Percentiles rank a stretch among this genome's conserved stretches.
Conservation (phyloP, 2,329 filamentous ascomycete genomes). For the Parasarocladium wereldwijsianum region DNA sequence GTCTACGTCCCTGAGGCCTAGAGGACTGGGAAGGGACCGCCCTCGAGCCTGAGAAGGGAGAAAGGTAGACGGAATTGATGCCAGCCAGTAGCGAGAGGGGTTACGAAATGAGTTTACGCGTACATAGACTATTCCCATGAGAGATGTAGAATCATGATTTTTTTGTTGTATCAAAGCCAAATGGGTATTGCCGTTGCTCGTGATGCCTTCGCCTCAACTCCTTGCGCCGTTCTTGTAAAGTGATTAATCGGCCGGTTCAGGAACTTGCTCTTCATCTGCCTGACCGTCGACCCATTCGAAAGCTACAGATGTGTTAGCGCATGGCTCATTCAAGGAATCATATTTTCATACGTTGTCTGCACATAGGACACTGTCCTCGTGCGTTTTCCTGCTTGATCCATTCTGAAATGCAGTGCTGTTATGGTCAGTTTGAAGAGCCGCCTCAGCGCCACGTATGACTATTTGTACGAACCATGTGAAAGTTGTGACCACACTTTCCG, state of each 20-base stretch:
- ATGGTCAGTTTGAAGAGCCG: neutral
- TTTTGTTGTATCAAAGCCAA: no score
- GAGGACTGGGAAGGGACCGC: constrained; percentile 10
- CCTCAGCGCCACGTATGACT: neutral
- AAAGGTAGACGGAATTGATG: no score
- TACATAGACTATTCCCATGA: no score
- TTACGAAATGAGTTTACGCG: no score
- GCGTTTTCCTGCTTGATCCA: constrained; percentile 95
- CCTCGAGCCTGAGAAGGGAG: neutral
- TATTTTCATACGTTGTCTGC: constrained; percentile 68
- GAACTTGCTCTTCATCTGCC: no score
- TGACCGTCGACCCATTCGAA: constrained; percentile 29
- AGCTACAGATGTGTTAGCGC: constrained; percentile 13
- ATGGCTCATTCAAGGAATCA: no score
- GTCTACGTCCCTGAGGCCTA: constrained; percentile 43
- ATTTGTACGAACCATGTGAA: constrained; percentile 64
- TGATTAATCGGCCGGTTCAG: no score
- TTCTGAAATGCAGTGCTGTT: constrained; percentile 80
- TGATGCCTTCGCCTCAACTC: no score
- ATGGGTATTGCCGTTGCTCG: no score
- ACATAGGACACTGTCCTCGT: constrained; percentile 95
- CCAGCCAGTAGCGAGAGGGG: no score
- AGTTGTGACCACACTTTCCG: constrained; percentile 92
- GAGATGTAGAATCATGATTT: no score
- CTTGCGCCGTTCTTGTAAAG: no score